Evolutionary conservation across 1,284 basidiomycete genomes (phyloP).

Genomic region (Pterulicium gracile): DNA sequence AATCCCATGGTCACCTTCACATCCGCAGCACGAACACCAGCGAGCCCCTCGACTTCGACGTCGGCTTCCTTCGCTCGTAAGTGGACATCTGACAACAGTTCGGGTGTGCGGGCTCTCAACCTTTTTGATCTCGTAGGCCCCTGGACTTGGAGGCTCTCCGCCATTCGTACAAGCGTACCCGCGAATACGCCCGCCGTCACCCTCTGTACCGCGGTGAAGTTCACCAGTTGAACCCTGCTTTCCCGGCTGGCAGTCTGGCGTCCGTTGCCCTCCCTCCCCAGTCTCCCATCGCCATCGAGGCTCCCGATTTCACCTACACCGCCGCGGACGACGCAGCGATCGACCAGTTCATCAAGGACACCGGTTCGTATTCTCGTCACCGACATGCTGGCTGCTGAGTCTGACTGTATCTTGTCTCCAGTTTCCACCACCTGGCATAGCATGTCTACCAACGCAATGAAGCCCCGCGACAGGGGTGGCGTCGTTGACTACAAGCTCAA

Average conservation of each 20-base stretch:
- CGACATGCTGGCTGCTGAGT: conserved; percentile 13
- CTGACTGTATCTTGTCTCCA: conserved; percentile 22
- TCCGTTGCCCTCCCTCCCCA: conserved; percentile 14
- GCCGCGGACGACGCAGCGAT: conserved; percentile 27
- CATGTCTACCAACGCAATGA: conserved; percentile 13
- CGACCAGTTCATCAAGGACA: conserved; percentile 21
- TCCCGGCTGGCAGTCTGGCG: conserved; percentile 17
- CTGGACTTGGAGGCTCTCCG: conserved; percentile 42
- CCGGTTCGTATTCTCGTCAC: background rate
- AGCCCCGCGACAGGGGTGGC: conserved; percentile 12
- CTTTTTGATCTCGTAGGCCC: too few species aligned
- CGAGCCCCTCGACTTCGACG: conserved; percentile 20
- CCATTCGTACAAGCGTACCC: conserved; percentile 45
- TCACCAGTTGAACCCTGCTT: conserved; percentile 32
- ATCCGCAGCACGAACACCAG: conserved; percentile 21
- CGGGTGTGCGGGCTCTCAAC: background rate
- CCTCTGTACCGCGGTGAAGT: conserved; percentile 38
- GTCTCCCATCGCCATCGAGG: conserved; percentile 20
- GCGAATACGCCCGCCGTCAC: conserved; percentile 51
- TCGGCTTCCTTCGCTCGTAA: conserved; percentile 19
- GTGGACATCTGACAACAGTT: background rate
- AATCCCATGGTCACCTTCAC: conserved; percentile 25
- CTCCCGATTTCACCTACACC: conserved; percentile 27
- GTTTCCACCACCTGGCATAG: conserved; percentile 16
- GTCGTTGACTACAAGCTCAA: conserved; percentile 13